Base-by-base conservation (phyloP, 1,139 yeast genomes). In the Keqinozyma sinolaborantium region DNA sequence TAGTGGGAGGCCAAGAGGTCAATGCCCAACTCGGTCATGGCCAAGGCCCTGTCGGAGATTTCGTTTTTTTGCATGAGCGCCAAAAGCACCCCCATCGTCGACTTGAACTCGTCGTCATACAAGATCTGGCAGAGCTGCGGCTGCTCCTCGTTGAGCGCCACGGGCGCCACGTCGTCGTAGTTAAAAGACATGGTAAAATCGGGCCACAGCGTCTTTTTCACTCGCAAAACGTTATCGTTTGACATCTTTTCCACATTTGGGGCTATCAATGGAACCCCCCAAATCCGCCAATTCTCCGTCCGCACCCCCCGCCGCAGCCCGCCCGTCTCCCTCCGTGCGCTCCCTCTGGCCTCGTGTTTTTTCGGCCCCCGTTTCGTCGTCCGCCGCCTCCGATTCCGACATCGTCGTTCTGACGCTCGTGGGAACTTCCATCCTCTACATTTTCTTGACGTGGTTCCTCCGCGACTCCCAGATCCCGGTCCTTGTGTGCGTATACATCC, bases 1-100 rank as follows among this genome's bases (percentile, higher is more conserved):
- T 92, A 92, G 56, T 90, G 97, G 0, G 97, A 95, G 0, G 97
- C 92, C 31, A 86, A 79, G 38, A 73, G 50, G 11, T 64, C 73
- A 33, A 94, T 80, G 3, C 84, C 82, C 24, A 60, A 56, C 16
- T 72, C 69, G 0, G 95, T 83, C 28, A 88, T 58, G 16, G 70
- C 70, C 24, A 87, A 57, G 0, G 95, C 90, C 36, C 97, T 64
- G 29, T 74, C 79, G 1, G 88, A 73, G 47, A 71, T 66, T 50
- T 88, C 97, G 19, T 74, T 62, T 11, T 51, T 44, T 11, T 64
- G 59, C 73, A 86, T 70, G 23, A 87, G 53, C 0, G 84, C 81
- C 14, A 87, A 62, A 16, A 85, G 57, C 4, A 71, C 53, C 2
- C 85, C 84, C 71, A 86, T 75, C 1, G 76, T 67, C 12, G 54